phyloP scores from a whole-genome alignment of 192 early-diverging fungal species.

The Backusella morwellensis region DNA sequence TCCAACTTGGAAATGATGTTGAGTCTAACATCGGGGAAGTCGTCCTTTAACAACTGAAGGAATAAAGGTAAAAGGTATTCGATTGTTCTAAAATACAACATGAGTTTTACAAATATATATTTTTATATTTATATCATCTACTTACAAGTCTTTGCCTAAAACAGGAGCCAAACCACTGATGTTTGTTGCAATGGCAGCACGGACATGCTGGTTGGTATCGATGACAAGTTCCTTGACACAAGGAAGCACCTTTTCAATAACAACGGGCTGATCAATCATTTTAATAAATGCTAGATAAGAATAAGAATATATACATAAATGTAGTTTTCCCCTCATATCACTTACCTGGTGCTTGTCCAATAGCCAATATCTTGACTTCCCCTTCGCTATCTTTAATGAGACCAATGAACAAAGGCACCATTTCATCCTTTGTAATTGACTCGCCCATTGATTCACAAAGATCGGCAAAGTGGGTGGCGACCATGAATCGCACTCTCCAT shows the following conservation, averaged over 20 bases:
- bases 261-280: slow-evolving; percentile 76
- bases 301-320: not conserved
- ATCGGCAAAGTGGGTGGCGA: slow-evolving; percentile 97
- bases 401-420: slow-evolving; percentile 80
- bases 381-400: slow-evolving; percentile 96
- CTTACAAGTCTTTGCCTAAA: slow-evolving; percentile 88
- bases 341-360: slow-evolving; percentile 85
- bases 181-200: slow-evolving; percentile 93
- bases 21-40: slow-evolving; percentile 93
- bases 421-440: slow-evolving; percentile 80
- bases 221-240: slow-evolving; percentile 94
- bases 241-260: slow-evolving; percentile 80
- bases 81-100: slow-evolving; percentile 64
- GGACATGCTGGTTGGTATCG: slow-evolving; percentile 95
- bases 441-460: slow-evolving; percentile 74
- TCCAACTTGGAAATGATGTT: slow-evolving; percentile 99
- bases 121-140: not conserved
- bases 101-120: not conserved
- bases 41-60: slow-evolving; percentile 96
- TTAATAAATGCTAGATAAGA: slow-evolving; percentile 49
- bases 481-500: slow-evolving; percentile 99
- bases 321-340: not conserved
- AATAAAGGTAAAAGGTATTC: slow-evolving; percentile 95
- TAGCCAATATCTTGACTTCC: slow-evolving; percentile 93
- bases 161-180: slow-evolving; percentile 95